Base-by-base conservation (phyloP, 2,329 filamentous ascomycete genomes). In the Cordyceps cateniannulata region DNA sequence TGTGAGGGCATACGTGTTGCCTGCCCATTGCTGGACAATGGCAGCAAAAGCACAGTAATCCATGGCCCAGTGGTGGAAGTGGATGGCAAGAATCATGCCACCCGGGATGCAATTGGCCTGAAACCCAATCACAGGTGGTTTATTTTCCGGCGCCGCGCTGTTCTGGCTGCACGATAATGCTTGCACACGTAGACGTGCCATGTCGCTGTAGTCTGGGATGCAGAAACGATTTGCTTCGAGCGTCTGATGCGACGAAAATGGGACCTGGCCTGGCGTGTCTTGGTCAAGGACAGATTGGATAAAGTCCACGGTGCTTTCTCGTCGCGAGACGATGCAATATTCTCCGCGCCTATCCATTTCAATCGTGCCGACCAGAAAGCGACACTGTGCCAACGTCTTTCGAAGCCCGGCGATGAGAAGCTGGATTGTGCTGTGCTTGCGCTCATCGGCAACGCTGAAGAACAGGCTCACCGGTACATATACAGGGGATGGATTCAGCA, bases 81-180 rank as follows among this genome's bases (percentile, higher is more conserved):
- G 29, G 49, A 51, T 35, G n/a, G 49, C 9, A 2, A 51, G 49
- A n/a, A 14, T n/a, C 7, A 50, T 50, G 25, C 48, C 48, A 12
- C 27, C 48, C 9, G 48, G 25, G 16, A 50, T 32, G 18, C 20
- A 14, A 50, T 50, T 50, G 25, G 48, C 48, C 27, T 50, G 48
- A 50, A 29, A 32, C 7, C 25, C 18, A 22, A 50, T 50, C 16
- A 51, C n/a, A 25, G 47, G 25, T 12, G 27, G 29, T 22, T 74
- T 35, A 14, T 22, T 10, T 16, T 27, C n/a, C 27, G 49, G 12
- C 3, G 25, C 27, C 16, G 49, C n/a, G 18, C 18, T 16, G 10
- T 32, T 16, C 32, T 35, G 49, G 5, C 29, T 29, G 29, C 10
- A 51, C 1, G 29, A 24, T 6, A 22, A 1, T 14, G 29, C 3